Evolutionary conservation across 2,329 filamentous ascomycete genomes (phyloP), one percentile per base, ranked within the genome.

Genomic region (Colletotrichum sp.): DNA sequence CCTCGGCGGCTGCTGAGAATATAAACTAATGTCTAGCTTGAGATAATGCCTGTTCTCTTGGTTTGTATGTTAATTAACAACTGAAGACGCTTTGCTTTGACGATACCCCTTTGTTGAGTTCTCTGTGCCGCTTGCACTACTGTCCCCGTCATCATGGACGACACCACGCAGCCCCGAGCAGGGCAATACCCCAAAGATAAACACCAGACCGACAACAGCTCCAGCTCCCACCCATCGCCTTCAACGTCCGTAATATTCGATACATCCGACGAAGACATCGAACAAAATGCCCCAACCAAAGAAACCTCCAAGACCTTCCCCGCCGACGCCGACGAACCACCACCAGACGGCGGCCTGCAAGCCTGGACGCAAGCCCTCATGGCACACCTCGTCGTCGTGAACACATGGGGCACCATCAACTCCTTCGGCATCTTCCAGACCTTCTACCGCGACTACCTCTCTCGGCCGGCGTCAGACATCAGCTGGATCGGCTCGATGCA

Each of bases 401-500:
- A 83, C 71, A 82, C 83, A 1, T 87, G 84, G 84, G 85, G 86
- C 5, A 84, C 84, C 68, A 80, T 84, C 39, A 85, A 88, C 76
- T 86, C 85, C 1, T 88, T 87, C 70, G 86, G 87, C 3, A 83
- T 83, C 32, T 89, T 88, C 66, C 86, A 89, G 77, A 81, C 83
- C 1, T 87, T 88, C 78, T 88, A 88, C 77, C 78, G 81, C 12
- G 69, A 69, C 8, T 62, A 77, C 28, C 71, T 82, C 7, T 66
- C 44, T 13, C 60, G 39, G 1, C 84, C 81, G 6, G 78, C 68
- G 0, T 87, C 86, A 0, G 78, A 82, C 9, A 88, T 89, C 22
- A 86, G 86, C 0, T 87, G 86, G 86, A 88, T 88, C 22, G 87
- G 87, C 2, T 87, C 86, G 2, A 80, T 88, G 1, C 87, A 89